Evolutionary conservation across 805 yeast species (phyloP).

Genomic region (Blastobotrys americana): DNA sequence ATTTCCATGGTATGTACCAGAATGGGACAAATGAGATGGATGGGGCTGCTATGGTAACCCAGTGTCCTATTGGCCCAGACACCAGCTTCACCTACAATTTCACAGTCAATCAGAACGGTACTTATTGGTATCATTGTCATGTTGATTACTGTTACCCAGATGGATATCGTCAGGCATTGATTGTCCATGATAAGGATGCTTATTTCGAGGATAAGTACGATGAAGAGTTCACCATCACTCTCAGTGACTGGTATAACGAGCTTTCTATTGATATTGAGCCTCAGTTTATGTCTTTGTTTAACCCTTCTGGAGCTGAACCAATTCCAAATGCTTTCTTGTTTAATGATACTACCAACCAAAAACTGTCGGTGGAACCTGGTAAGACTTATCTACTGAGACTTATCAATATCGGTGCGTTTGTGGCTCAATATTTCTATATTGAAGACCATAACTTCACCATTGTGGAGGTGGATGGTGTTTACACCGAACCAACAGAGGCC

Average conservation of each 20-base stretch:
- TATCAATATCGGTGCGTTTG: conserved; percentile 80
- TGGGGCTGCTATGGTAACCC: conserved; percentile 80
- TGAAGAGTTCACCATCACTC: conserved; percentile 61
- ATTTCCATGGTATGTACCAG: conserved; percentile 90
- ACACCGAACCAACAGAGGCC: conserved; percentile 57
- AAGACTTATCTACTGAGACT: conserved; percentile 75
- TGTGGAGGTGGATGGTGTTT: conserved; percentile 84
- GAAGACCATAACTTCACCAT: conserved; percentile 81
- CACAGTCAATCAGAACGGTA: conserved; percentile 77
- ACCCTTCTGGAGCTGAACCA: conserved; percentile 98
- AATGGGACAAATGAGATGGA: conserved; percentile 70
- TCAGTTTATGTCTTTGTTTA: conserved; percentile 55
- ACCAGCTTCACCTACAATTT: conserved; percentile 73
- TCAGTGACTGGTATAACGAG: conserved; percentile 84
- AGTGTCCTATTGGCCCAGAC: conserved; percentile 81
- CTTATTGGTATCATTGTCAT: conserved; percentile 98
- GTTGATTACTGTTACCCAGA: conserved; percentile 83
- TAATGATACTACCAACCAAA: conserved; percentile 66
- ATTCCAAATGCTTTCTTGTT: conserved; percentile 73
- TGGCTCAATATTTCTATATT: conserved; percentile 78
- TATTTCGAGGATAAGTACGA: conserved; percentile 59
- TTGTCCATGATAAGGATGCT: conserved; percentile 60
- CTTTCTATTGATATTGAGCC: conserved; percentile 34
- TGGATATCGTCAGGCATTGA: conserved; percentile 52
- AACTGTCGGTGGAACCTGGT: conserved; percentile 44